Base-by-base conservation (phyloP, 2,329 filamentous ascomycete species). In the Clonostachys chloroleuca region DNA sequence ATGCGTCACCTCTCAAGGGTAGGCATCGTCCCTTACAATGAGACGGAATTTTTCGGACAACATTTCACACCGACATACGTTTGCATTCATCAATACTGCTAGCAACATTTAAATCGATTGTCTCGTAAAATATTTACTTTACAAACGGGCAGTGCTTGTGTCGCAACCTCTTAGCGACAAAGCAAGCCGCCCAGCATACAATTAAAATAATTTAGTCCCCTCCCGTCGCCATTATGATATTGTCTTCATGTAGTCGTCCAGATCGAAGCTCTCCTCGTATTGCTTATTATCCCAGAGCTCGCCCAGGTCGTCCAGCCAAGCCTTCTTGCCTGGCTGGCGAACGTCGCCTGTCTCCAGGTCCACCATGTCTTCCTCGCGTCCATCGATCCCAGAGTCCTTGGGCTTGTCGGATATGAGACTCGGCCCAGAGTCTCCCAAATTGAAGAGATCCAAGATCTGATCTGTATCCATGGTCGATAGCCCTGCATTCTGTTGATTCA, bases 401-500 rank as follows among this genome's bases (percentile, higher is more conserved):
- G 80, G 71, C 57, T 84, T 83, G 49, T 84, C 80, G 0, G 78
- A 72, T 52, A 86, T 76, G 7, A 86, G 74, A 37, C 73, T 81
- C 5, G 87, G 84, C 40, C 84, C 87, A 33, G 84, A 78, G 55
- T 95, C 90, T 47, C 89, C 87, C 8, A 99, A 77, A 57, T 87
- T 97, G 75, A 99, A 99, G 42, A 99, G 80, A 60, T 99, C 94
- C 4, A 99, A 80, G 50, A 99, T 95, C 67, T 99, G 92, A 61
- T 97, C 94, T 37, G 95, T 99, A 66, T 97, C 92, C 94, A 99
- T 99, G 13, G 91, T 95, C 44, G 76, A 86, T 2, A 99, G 72
- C 2, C 94, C 94, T 2, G 94, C 92, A 58, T 99, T 99, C 70
- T 99, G 94, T 69, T 99, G 94, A 65, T 99, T 99, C 54, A 99